These are phyloP conservation scores for Nematocida major DNA, from an alignment of 371 early-diverging fungal species.

Conservation along the genomic window DNA sequence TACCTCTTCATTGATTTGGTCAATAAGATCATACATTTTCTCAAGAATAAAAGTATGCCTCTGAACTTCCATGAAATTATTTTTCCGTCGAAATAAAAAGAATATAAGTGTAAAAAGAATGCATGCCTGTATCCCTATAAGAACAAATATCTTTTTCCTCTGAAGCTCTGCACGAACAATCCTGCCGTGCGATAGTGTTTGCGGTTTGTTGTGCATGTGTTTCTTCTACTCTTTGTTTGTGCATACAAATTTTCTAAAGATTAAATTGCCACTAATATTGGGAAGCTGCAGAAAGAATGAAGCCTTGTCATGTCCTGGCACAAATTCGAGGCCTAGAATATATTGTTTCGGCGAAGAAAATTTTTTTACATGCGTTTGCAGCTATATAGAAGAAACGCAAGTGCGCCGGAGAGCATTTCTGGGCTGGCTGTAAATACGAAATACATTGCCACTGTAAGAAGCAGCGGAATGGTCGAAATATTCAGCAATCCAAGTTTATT, in stretches of 20 bases:
- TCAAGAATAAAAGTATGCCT: background rate
- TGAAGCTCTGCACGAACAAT: background rate
- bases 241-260: background rate
- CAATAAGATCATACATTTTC: conserved; percentile 6
- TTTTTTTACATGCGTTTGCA: conserved; percentile 7
- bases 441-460: conserved; percentile 14
- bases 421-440: conserved; percentile 15
- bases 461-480: conserved; percentile 24
- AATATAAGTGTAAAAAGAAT: conserved; percentile 35
- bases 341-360: background rate
- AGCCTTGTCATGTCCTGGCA: too few relatives aligned
- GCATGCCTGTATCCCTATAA: background rate
- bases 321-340: background rate
- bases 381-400: conserved; percentile 11
- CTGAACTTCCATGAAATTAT: conserved; percentile 32
- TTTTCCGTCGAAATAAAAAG: conserved; percentile 50
- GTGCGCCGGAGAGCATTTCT: background rate
- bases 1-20: conserved; percentile 33
- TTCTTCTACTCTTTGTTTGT: conserved; percentile 5
- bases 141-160: conserved; percentile 12
- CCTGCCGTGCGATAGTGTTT: background rate
- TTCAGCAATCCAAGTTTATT: background rate
- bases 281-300: background rate
- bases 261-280: conserved; percentile 3
- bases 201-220: background rate